Percentiles rank a stretch among this genome's conserved stretches.
Evolutionary conservation across 768 basidiomycete genomes (phyloP).

Genomic region (Russula emetica): DNA sequence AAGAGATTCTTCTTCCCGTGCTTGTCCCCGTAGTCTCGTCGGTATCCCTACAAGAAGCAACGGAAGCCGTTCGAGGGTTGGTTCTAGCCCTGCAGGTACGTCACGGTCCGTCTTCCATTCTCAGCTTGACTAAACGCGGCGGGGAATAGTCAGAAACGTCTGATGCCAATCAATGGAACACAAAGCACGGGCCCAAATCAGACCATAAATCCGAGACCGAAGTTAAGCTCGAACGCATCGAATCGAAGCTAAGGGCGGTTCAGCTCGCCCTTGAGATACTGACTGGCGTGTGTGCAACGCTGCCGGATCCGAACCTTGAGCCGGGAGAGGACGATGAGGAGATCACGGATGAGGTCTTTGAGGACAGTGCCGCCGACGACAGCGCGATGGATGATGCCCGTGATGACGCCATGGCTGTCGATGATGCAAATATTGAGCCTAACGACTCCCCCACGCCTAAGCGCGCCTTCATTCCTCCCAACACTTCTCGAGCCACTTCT

Average conservation of each 20-base stretch:
- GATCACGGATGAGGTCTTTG: constrained; percentile 40
- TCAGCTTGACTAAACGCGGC: neutral
- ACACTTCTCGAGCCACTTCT: constrained; percentile 66
- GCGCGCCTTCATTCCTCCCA: constrained; percentile 46
- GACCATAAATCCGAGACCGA: constrained; percentile 73
- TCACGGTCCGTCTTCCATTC: constrained; percentile 9
- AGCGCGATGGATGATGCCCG: constrained; percentile 36
- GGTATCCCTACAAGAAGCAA: constrained; percentile 49
- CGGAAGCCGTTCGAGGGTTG: constrained; percentile 49
- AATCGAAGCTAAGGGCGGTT: constrained; percentile 65
- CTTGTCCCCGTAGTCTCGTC: constrained; percentile 63
- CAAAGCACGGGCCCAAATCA: constrained; percentile 36
- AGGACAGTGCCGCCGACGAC: constrained; percentile 43
- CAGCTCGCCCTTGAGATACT: constrained; percentile 85
- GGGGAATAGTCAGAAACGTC: constrained; percentile 46
- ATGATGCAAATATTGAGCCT: constrained; percentile 18
- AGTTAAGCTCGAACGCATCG: constrained; percentile 66
- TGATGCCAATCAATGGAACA: constrained; percentile 37
- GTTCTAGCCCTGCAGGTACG: constrained; percentile 52
- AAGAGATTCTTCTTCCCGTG: constrained; percentile 65
- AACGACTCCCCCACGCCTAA: constrained; percentile 25
- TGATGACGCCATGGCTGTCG: constrained; percentile 31
- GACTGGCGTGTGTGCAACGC: constrained; percentile 80
- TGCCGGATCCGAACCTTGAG: constrained; percentile 67
- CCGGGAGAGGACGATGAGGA: constrained; percentile 35